A percentile compares a stretch with the other conserved stretches of the same genome.
phyloP scores from a whole-genome alignment of 306 rosid species.

The Comarum palustre region DNA sequence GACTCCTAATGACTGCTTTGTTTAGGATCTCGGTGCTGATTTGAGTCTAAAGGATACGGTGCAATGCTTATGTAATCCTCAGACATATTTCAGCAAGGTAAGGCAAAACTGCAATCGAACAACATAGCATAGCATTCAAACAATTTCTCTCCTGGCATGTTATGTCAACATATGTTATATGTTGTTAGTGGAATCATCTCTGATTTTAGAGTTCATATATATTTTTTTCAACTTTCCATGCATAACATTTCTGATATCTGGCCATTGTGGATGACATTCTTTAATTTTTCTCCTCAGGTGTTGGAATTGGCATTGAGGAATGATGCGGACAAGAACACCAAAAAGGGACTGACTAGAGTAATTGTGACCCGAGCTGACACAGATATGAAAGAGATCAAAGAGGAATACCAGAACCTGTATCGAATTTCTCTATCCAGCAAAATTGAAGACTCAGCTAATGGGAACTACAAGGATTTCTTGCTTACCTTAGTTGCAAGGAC shows the following conservation, averaged over 20 bases:
- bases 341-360: slow-evolving; percentile 76
- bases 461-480: slow-evolving; percentile 84
- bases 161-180: not conserved
- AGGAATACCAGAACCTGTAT: slow-evolving; percentile 42
- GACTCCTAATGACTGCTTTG: slow-evolving; percentile 9
- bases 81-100: slow-evolving; percentile 64
- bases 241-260: not conserved
- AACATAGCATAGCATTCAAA: not conserved
- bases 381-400: slow-evolving; percentile 63
- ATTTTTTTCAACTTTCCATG: not conserved
- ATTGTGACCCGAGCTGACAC: slow-evolving; percentile 70
- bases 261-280: not conserved
- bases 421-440: slow-evolving; percentile 55
- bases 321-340: slow-evolving; percentile 53
- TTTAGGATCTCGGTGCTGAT: slow-evolving; percentile 57
- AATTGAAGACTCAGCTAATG: slow-evolving; percentile 60
- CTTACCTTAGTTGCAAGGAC: slow-evolving; percentile 48
- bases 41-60: slow-evolving; percentile 58
- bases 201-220: not conserved
- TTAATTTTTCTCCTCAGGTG: slow-evolving; percentile 32
- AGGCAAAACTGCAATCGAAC: slow-evolving; percentile 6
- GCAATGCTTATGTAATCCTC: slow-evolving; percentile 69
- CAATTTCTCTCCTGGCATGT: not conserved
- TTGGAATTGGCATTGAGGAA: slow-evolving; percentile 51
- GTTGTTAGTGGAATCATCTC: not conserved